Conservation (phyloP, 805 yeast species). For the Candida cerambycidarum region DNA sequence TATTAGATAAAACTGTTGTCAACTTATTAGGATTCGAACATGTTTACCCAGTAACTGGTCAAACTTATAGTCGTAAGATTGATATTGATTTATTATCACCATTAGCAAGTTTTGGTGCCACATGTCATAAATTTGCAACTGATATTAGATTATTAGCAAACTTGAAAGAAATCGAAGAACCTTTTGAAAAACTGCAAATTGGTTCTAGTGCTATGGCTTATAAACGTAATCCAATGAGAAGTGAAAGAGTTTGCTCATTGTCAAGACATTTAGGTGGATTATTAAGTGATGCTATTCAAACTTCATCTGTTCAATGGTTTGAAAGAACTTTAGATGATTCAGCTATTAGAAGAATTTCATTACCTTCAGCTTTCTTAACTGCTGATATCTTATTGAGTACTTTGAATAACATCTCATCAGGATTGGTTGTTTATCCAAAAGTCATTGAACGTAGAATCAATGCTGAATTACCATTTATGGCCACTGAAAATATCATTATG, state of each 20-base stretch:
- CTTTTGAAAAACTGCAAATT: conserved; percentile 97
- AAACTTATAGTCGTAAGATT: conserved; percentile 97
- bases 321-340: conserved; percentile 98
- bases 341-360: conserved; percentile 94
- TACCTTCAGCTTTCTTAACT: conserved; percentile 95
- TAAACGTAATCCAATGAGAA: conserved; percentile 99
- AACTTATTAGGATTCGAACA: conserved; percentile 90
- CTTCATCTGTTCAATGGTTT: conserved; percentile 98
- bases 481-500: conserved; percentile 98
- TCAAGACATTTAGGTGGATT: conserved; percentile 93
- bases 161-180: conserved; percentile 96
- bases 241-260: conserved; percentile 97
- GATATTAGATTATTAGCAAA: conserved; percentile 94
- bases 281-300: conserved; percentile 90
- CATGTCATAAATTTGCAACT: conserved; percentile 97
- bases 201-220: conserved; percentile 99
- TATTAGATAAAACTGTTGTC: conserved; percentile 85
- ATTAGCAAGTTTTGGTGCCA: conserved; percentile 89
- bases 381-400: conserved; percentile 92
- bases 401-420: conserved; percentile 86
- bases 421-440: conserved; percentile 97
- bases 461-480: conserved; percentile 98
- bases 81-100: conserved; percentile 94
- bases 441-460: conserved; percentile 95
- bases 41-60: conserved; percentile 98